Percentiles rank a stretch among this genome's conserved stretches.
phyloP scores from a whole-genome alignment of 176 grass and related monocot genomes.

The Tuctoria greenei region DNA sequence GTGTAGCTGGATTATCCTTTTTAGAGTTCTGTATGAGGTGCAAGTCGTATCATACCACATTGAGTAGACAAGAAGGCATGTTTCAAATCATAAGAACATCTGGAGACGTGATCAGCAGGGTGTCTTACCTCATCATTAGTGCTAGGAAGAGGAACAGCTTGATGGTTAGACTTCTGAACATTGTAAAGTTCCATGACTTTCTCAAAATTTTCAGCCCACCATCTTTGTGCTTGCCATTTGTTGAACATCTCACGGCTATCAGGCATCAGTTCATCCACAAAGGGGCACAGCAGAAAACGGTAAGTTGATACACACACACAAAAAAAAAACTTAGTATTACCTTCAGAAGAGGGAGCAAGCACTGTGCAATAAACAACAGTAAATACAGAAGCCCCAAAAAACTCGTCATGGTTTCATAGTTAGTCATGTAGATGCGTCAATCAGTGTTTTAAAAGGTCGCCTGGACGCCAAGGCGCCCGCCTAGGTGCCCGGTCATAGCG shows the following conservation, averaged over 20 bases:
- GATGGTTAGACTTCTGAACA: constrained; percentile 71
- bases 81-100: constrained; percentile 7
- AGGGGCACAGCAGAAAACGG: background rate
- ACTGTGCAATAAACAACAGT: background rate
- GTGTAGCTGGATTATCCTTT: constrained; percentile 54
- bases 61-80: constrained; percentile 1
- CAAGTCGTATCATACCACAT: background rate
- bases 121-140: constrained; percentile 58
- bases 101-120: constrained; percentile 4
- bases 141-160: constrained; percentile 55
- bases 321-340: constrained; percentile 4
- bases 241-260: constrained; percentile 77
- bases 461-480: no score
- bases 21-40: constrained; percentile 53
- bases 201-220: constrained; percentile 92
- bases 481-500: no score
- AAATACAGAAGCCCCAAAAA: background rate
- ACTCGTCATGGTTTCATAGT: background rate
- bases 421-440: background rate
- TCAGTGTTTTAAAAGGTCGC: no score
- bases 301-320: constrained; percentile 13
- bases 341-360: background rate
- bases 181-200: constrained; percentile 93
- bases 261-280: constrained; percentile 28
- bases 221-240: constrained; percentile 86